phyloP scores from a whole-genome alignment of 1,284 basidiomycete species.

The Lignosus rhinocerotis region DNA sequence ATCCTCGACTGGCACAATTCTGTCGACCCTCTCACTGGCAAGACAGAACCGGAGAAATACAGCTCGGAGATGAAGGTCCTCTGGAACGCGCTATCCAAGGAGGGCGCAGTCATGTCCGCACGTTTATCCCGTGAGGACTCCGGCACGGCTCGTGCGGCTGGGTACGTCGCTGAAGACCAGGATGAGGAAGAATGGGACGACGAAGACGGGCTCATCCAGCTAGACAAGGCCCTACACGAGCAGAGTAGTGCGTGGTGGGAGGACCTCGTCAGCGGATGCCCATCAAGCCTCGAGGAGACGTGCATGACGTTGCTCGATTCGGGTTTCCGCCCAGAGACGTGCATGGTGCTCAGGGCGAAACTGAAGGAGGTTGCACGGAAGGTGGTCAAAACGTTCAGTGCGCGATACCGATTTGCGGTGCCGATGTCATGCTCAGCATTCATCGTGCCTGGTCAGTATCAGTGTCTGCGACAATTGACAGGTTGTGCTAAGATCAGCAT shows the following conservation, averaged over 20 bases:
- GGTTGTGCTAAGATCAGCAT: background rate
- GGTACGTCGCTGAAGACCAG: slow-evolving; percentile 21
- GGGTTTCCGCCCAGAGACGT: slow-evolving; percentile 39
- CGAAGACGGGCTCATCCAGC: slow-evolving; percentile 21
- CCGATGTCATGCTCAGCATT: slow-evolving; percentile 42
- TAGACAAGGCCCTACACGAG: slow-evolving; percentile 13
- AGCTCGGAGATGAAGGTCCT: slow-evolving; percentile 31
- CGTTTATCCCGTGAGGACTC: slow-evolving; percentile 33
- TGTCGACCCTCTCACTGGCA: background rate
- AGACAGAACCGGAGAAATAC: slow-evolving; percentile 19
- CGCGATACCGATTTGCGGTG: slow-evolving; percentile 33
- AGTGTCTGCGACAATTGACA: background rate
- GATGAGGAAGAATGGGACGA: slow-evolving; percentile 23
- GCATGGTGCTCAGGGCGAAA: slow-evolving; percentile 38
- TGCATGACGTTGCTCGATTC: slow-evolving; percentile 38
- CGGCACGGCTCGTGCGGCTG: slow-evolving; percentile 34
- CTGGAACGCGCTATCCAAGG: slow-evolving; percentile 34
- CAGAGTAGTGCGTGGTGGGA: slow-evolving; percentile 36
- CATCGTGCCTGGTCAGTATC: slow-evolving; percentile 40
- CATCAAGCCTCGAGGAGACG: slow-evolving; percentile 43
- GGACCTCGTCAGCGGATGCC: slow-evolving; percentile 42
- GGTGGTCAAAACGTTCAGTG: slow-evolving; percentile 28
- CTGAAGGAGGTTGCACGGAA: slow-evolving; percentile 36
- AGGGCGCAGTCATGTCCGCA: slow-evolving; percentile 34
- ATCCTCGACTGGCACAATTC: slow-evolving; percentile 27